Conservation (phyloP, 108 stramenopile genomes). For the Thalassiosira profunda region DNA sequence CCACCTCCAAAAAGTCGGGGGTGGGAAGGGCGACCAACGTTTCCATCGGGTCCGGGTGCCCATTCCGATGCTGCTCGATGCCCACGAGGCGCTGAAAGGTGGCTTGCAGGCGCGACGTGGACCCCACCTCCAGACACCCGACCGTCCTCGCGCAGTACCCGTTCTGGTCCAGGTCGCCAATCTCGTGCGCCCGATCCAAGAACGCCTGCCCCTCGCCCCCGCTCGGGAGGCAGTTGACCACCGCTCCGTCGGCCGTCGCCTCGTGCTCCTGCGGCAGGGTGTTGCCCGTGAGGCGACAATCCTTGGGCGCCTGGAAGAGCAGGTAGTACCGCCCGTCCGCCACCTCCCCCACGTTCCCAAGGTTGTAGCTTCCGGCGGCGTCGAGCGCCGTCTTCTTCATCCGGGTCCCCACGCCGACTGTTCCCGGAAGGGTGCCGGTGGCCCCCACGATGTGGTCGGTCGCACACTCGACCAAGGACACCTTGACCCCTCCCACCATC, state of each 20-base stretch:
- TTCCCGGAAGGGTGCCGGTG: neutral
- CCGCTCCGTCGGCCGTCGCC: neutral
- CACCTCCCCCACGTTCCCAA: neutral
- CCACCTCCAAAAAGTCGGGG: constrained; percentile 14
- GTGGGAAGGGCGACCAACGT: constrained; percentile 17
- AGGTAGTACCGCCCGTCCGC: constrained; percentile 42
- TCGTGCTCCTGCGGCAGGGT: constrained; percentile 8
- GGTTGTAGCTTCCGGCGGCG: constrained; percentile 5
- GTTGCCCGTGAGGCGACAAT: constrained; percentile 12
- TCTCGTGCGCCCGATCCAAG: neutral
- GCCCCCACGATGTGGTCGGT: neutral
- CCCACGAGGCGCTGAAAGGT: constrained; percentile 12
- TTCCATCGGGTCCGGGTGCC: neutral
- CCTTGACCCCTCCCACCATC: constrained; percentile 13
- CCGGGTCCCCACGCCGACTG: neutral
- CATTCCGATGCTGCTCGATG: neutral
- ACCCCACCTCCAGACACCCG: constrained; percentile 33
- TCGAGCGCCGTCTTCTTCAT: neutral
- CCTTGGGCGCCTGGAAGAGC: constrained; percentile 10
- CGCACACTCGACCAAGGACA: constrained; percentile 15
- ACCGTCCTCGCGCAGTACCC: constrained; percentile 35
- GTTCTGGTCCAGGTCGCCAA: constrained; percentile 29
- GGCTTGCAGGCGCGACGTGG: neutral
- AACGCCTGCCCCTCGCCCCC: constrained; percentile 25
- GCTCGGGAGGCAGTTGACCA: constrained; percentile 5